These are phyloP conservation scores for Ogataea ramenticola DNA, from an alignment of 805 yeast genomes.

Conservation along the genomic window DNA sequence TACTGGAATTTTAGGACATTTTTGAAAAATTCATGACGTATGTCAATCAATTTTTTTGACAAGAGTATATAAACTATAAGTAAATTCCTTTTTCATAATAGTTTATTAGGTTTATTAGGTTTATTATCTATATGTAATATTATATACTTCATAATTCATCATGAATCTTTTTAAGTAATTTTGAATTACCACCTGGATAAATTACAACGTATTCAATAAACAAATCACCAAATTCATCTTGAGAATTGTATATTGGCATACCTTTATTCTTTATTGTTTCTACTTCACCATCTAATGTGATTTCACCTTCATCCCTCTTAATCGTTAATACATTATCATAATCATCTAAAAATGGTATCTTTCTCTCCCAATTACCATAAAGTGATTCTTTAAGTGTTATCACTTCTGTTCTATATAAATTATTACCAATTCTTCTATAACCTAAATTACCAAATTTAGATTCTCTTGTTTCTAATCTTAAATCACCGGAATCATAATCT, in stretches of 20 bases:
- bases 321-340: constrained; percentile 39
- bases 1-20: no score
- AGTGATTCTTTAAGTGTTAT: constrained; percentile 66
- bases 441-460: constrained; percentile 57
- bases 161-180: constrained; percentile 12
- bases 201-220: constrained; percentile 42
- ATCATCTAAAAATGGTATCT: constrained; percentile 59
- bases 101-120: no score
- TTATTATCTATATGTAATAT: not conserved
- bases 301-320: constrained; percentile 41
- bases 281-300: constrained; percentile 59
- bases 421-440: constrained; percentile 68
- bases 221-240: constrained; percentile 48
- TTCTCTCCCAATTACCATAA: constrained; percentile 74
- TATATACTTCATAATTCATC: constrained; percentile 19
- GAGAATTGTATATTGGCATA: constrained; percentile 61
- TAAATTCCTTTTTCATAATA: no score
- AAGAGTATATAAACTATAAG: no score
- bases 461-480: constrained; percentile 58
- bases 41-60: no score
- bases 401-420: constrained; percentile 77
- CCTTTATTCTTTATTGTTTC: constrained; percentile 73
- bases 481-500: constrained; percentile 75
- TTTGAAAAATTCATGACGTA: no score
- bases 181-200: constrained; percentile 31